Base-by-base conservation (phyloP, 2,329 filamentous ascomycete genomes). In the Penicillium aurantiogriseum region DNA sequence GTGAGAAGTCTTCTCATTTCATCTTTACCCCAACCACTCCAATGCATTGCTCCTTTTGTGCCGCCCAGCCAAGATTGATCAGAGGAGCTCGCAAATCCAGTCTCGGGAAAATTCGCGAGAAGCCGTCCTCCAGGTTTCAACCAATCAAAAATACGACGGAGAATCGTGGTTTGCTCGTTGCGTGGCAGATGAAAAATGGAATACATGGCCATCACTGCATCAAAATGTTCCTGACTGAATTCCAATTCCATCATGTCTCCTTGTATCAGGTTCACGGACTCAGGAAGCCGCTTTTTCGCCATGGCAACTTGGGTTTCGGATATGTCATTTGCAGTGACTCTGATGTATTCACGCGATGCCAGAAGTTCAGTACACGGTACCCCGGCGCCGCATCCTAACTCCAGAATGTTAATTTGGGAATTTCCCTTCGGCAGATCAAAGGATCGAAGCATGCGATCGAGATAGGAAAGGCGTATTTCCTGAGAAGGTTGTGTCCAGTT, bases 171-270 rank as follows among this genome's bases (percentile, higher is more conserved):
- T 69, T 85, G 83, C 64, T 85, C 81, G 1, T 70, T 69, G 6
- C 77, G 75, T 1, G 82, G 81, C 5, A 86, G 74, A 62, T 85
- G 83, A 51, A 84, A 79, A 51, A 86, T 67, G 35, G 79, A 82
- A 68, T 83, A 85, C 63, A 85, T 78, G 0, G 71, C 83, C 1
- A 81, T 63, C 2, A 84, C 76, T 5, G 78, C 81, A 56, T 84
- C 77, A 54, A 85, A 75, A 0, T 72, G 71, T 0, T 44, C 67
- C 0, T 61, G 56, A 0, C 54, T 57, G 57, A 80, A 78, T 1
- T 66, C 52, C 1, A 81, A 66, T 0, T 56, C 59, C 56, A 75
- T 69, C 79, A 81, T 81, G 53, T 81, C 78, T 2, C 74, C 76
- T 17, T 71, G 61, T 3, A 74, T 57, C 1, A 76, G 63, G 7